Percentiles rank a stretch among this genome's conserved stretches.
Conservation (phyloP, 2,329 filamentous ascomycete genomes). For the Claviceps cyperi region DNA sequence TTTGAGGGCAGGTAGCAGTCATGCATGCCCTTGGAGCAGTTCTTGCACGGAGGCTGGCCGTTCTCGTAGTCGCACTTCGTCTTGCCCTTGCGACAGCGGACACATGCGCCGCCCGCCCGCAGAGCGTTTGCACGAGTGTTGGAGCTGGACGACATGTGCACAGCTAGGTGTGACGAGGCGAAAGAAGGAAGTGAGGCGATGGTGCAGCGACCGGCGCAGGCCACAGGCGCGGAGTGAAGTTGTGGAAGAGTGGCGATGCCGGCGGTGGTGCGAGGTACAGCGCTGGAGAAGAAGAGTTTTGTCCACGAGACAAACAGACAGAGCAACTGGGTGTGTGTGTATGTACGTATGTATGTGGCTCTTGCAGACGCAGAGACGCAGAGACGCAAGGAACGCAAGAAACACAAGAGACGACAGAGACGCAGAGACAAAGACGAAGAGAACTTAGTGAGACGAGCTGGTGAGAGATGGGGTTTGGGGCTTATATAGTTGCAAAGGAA, state of each 20-base stretch:
- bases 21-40: conserved; percentile 49
- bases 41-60: conserved; percentile 46
- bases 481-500: not conserved
- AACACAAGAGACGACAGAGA: too few species aligned
- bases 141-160: conserved; percentile 29
- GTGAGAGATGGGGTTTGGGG: not conserved
- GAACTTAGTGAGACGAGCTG: not conserved
- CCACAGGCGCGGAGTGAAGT: conserved; percentile 1
- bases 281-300: conserved; percentile 3
- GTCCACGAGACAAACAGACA: not conserved
- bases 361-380: too few species aligned
- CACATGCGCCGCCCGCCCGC: conserved; percentile 45
- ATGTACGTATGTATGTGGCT: not conserved
- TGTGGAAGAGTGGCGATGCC: conserved; percentile 1
- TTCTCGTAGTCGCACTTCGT: conserved; percentile 51
- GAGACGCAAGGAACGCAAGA: too few species aligned
- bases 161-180: not conserved
- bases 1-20: conserved; percentile 49
- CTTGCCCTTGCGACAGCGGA: conserved; percentile 49
- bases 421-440: not conserved
- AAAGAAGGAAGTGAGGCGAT: not conserved
- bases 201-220: not conserved
- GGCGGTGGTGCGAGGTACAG: conserved; percentile 1
- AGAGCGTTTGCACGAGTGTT: conserved; percentile 44
- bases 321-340: not conserved